Conservation (phyloP, 768 basidiomycete species). For the Naganishia randhawae region DNA sequence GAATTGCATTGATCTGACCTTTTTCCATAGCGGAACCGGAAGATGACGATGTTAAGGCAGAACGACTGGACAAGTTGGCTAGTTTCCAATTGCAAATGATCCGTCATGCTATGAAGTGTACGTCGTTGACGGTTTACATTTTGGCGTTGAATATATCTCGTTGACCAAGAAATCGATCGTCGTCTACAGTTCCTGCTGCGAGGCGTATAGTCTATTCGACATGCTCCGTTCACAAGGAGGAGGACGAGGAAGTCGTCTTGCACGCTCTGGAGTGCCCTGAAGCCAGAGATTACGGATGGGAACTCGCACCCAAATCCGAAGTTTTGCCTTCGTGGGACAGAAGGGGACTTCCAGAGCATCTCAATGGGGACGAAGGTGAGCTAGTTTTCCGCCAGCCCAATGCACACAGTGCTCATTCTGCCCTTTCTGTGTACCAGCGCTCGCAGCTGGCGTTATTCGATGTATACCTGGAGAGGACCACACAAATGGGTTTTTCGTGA, state of each 20-base stretch:
- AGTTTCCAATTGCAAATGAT: constrained; percentile 87
- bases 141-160: neutral
- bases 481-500: constrained; percentile 94
- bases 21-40: constrained; percentile 55
- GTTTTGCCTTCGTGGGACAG: constrained; percentile 80
- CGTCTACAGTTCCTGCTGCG: constrained; percentile 65
- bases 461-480: constrained; percentile 62
- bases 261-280: constrained; percentile 69
- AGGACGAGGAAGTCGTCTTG: constrained; percentile 88
- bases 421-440: constrained; percentile 51
- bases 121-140: constrained; percentile 33
- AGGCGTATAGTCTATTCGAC: constrained; percentile 90
- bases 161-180: neutral
- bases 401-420: neutral
- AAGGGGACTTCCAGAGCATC: constrained; percentile 67
- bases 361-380: constrained; percentile 58
- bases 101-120: constrained; percentile 92
- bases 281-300: constrained; percentile 61
- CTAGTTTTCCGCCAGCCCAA: constrained; percentile 27
- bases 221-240: constrained; percentile 85
- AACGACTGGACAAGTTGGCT: constrained; percentile 76
- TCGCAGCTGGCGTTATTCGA: constrained; percentile 52
- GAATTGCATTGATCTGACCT: neutral
- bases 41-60: constrained; percentile 57
- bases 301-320: constrained; percentile 62